Percentiles rank a stretch among this genome's conserved stretches.
Conservation (phyloP, 768 basidiomycete species). For the Suillus placidus region DNA sequence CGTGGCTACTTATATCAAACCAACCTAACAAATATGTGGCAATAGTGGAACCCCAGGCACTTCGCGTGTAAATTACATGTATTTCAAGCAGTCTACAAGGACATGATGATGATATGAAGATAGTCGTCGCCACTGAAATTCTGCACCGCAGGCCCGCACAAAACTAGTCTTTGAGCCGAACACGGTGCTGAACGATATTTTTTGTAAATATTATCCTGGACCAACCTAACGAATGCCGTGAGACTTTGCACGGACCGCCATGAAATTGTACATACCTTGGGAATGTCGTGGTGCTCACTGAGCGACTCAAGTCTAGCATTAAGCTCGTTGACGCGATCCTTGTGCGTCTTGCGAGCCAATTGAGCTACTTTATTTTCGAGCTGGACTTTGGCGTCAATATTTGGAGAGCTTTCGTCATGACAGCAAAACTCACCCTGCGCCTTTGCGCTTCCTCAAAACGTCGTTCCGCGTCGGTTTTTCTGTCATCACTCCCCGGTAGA, state of each 20-base stretch:
- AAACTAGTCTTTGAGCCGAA: constrained; percentile 8
- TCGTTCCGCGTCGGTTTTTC: constrained; percentile 85
- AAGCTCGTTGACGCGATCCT: constrained; percentile 91
- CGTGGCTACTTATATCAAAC: constrained; percentile 43
- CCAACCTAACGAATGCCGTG: constrained; percentile 62
- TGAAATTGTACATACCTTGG: constrained; percentile 59
- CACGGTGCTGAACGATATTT: constrained; percentile 33
- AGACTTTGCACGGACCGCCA: constrained; percentile 33
- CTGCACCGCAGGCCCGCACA: constrained; percentile 7
- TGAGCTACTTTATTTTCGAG: constrained; percentile 74
- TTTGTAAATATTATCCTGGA: constrained; percentile 66
- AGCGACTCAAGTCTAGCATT: constrained; percentile 84
- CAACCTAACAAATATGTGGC: constrained; percentile 37
- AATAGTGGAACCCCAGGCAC: constrained; percentile 31
- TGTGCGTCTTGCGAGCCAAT: constrained; percentile 84
- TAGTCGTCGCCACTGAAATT: constrained; percentile 16
- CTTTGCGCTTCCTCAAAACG: constrained; percentile 89
- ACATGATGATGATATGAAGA: constrained; percentile 23
- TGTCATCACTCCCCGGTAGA: constrained; percentile 46
- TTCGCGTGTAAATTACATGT: constrained; percentile 30
- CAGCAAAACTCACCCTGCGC: constrained; percentile 58
- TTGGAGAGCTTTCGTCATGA: not conserved
- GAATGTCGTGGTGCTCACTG: constrained; percentile 94
- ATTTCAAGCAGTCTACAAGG: constrained; percentile 21
- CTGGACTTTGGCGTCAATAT: constrained; percentile 40